A percentile compares a stretch with the other conserved stretches of the same genome.
These are phyloP conservation scores for Globisporangium radiosum DNA, from an alignment of 352 stramenopile species.

Conservation along the genomic window DNA sequence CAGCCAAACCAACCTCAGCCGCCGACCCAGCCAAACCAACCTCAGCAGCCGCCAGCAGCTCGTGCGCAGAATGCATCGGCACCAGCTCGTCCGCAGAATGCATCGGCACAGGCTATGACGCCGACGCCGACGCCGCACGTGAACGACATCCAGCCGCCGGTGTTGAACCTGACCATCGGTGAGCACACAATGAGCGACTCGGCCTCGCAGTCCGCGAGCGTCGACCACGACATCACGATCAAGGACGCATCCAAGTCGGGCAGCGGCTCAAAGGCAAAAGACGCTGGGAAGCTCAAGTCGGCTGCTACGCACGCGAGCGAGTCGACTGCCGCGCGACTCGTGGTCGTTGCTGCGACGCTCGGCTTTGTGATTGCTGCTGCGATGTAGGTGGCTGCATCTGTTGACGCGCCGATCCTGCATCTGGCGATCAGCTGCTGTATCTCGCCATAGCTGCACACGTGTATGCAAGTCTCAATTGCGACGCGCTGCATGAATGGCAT, in stretches of 20 bases:
- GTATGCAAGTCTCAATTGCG: background rate
- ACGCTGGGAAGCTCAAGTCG: background rate
- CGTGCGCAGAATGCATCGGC: background rate
- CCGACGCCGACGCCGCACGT: background rate
- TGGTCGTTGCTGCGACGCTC: background rate
- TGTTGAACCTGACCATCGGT: background rate
- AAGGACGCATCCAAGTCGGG: background rate
- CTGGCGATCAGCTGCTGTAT: background rate
- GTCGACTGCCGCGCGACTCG: background rate
- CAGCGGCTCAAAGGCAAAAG: background rate
- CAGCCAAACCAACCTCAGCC: too few species aligned
- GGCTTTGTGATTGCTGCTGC: background rate
- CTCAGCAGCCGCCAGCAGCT: background rate
- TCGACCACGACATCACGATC: background rate
- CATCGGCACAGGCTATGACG: background rate
- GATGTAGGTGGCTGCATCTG: background rate
- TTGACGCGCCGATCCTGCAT: too few species aligned
- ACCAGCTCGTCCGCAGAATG: background rate
- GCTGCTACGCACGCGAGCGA: background rate
- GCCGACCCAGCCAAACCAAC: background rate
- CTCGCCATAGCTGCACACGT: background rate
- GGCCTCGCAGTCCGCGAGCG: background rate
- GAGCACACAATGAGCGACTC: background rate
- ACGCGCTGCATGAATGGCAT: background rate
- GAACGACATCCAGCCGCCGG: constrained; percentile 4